These are phyloP conservation scores for Lentinula raphanica DNA, from an alignment of 768 basidiomycete species.

Conservation along the genomic window DNA sequence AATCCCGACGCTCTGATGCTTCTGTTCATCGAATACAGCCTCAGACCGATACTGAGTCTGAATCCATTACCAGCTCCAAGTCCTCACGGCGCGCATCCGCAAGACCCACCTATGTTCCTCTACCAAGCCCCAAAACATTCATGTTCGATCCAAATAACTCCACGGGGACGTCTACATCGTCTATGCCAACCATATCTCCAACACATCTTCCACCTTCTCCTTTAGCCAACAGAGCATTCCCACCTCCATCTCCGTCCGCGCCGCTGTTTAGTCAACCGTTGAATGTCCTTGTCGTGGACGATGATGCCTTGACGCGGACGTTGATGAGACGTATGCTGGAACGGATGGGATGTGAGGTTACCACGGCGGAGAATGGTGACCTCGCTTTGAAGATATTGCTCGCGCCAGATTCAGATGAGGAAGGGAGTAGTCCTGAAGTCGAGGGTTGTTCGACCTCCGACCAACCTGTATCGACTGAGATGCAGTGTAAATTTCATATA, in stretches of 20 bases:
- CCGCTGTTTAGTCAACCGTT: slow-evolving; percentile 46
- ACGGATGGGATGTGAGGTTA: slow-evolving; percentile 75
- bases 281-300: slow-evolving; percentile 76
- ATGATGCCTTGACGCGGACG: slow-evolving; percentile 73
- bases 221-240: slow-evolving; percentile 9
- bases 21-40: background rate
- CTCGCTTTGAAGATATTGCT: slow-evolving; percentile 1
- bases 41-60: background rate
- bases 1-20: slow-evolving; percentile 6
- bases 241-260: slow-evolving; percentile 30
- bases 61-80: slow-evolving; percentile 5
- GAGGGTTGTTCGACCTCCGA: background rate
- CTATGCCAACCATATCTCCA: background rate
- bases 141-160: slow-evolving; percentile 15
- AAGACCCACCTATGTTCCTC: slow-evolving; percentile 34
- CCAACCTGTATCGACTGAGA: slow-evolving; percentile 8
- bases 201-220: background rate
- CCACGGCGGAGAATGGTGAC: slow-evolving; percentile 77
- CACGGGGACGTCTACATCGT: background rate
- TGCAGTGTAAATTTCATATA: slow-evolving; percentile 39
- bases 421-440: background rate
- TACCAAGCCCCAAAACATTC: slow-evolving; percentile 31
- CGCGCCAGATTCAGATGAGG: background rate
- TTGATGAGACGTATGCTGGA: slow-evolving; percentile 76
- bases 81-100: background rate